Evolutionary conservation across 257 asterid genomes (phyloP).

Genomic region (Thymus mandschuricus): DNA sequence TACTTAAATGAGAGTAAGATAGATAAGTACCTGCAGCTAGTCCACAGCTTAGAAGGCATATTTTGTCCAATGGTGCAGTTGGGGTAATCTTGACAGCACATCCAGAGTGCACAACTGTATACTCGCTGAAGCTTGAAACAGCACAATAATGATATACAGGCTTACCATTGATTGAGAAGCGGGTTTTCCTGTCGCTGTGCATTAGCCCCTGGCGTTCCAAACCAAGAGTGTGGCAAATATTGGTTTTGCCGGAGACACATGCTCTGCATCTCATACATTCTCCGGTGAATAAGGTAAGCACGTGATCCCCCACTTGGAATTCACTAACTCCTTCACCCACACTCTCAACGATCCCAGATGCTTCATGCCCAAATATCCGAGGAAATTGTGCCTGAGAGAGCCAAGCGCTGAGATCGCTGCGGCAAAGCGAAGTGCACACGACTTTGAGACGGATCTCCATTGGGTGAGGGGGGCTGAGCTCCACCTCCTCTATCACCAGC

Average conservation of each 20-base stretch:
- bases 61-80: conserved; percentile 81
- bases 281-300: conserved; percentile 83
- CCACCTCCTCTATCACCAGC: conserved; percentile 80
- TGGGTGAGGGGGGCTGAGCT: conserved; percentile 82
- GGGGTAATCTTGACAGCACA: conserved; percentile 85
- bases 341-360: conserved; percentile 94
- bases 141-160: conserved; percentile 87
- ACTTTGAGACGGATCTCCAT: conserved; percentile 91
- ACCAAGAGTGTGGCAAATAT: conserved; percentile 82
- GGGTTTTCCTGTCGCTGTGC: conserved; percentile 85
- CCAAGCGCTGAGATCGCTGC: conserved; percentile 91
- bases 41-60: conserved; percentile 98
- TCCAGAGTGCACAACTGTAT: conserved; percentile 92
- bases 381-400: conserved; percentile 73
- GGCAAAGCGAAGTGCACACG: conserved; percentile 82
- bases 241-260: conserved; percentile 80
- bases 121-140: conserved; percentile 94
- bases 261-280: conserved; percentile 87
- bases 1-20: neutral
- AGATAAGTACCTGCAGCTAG: conserved; percentile 78
- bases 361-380: conserved; percentile 96
- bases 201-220: conserved; percentile 87
- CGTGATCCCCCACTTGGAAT: conserved; percentile 81
- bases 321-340: conserved; percentile 89
- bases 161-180: conserved; percentile 77